A percentile compares a stretch with the other conserved stretches of the same genome.
These are phyloP conservation scores for Backusella mclennaniae DNA, from an alignment of 192 early-diverging fungal genomes.

Conservation along the genomic window DNA sequence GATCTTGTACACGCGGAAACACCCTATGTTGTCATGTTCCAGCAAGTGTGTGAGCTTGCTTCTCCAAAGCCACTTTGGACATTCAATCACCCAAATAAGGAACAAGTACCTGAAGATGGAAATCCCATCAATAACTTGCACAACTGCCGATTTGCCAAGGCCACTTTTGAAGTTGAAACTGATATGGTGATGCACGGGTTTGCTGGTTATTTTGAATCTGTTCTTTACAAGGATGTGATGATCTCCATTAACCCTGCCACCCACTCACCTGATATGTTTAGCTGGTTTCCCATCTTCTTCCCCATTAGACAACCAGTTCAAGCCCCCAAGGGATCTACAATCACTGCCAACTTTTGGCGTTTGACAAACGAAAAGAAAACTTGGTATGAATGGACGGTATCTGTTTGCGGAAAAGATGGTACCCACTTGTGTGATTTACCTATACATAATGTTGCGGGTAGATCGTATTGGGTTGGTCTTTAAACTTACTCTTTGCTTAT, in stretches of 20 bases:
- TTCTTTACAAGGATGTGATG: constrained; percentile 82
- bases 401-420: constrained; percentile 28
- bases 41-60: constrained; percentile 66
- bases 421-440: constrained; percentile 39
- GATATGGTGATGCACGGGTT: constrained; percentile 85
- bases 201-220: constrained; percentile 95
- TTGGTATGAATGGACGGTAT: constrained; percentile 96
- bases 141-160: constrained; percentile 63
- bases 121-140: constrained; percentile 69
- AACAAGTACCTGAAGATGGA: constrained; percentile 26
- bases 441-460: constrained; percentile 70
- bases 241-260: constrained; percentile 77
- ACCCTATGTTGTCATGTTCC: constrained; percentile 97
- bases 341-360: constrained; percentile 87
- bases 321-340: constrained; percentile 52
- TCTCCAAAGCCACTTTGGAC: constrained; percentile 75
- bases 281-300: constrained; percentile 99
- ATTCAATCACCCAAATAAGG: constrained; percentile 75
- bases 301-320: constrained; percentile 75
- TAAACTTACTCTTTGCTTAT: constrained; percentile 27
- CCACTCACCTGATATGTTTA: constrained; percentile 93
- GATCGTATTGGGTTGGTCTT: constrained; percentile 78
- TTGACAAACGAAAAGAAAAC: constrained; percentile 73
- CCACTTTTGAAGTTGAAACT: constrained; percentile 52
- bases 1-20: constrained; percentile 78